A percentile compares a stretch with the other conserved stretches of the same genome.
phyloP scores from a whole-genome alignment of 352 stramenopile species.

The Globisporangium acanthophoron region DNA sequence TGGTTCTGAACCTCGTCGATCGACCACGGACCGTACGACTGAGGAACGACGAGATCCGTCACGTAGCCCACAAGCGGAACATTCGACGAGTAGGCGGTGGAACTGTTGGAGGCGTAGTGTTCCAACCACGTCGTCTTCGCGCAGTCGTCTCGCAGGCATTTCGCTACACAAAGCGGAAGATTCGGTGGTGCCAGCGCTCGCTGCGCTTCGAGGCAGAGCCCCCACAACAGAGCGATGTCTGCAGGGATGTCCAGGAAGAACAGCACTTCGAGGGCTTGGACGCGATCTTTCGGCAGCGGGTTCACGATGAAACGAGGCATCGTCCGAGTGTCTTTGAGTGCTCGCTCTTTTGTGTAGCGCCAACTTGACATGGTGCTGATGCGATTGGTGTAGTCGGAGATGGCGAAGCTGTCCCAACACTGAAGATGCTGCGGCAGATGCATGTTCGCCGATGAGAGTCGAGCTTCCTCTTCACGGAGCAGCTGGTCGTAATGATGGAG shows the following conservation, averaged over 20 bases:
- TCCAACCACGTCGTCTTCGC: constrained; percentile 17
- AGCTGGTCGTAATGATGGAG: neutral
- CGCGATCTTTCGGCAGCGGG: constrained; percentile 20
- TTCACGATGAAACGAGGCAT: constrained; percentile 26
- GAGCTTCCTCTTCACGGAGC: constrained; percentile 5
- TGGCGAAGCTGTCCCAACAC: neutral
- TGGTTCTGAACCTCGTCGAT: constrained; percentile 18
- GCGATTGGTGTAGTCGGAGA: neutral
- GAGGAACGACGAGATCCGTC: neutral
- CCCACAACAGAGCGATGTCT: constrained; percentile 28
- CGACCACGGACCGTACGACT: constrained; percentile 1
- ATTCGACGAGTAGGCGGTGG: neutral
- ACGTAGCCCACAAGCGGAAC: neutral
- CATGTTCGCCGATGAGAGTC: constrained; percentile 1
- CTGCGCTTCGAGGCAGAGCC: constrained; percentile 34
- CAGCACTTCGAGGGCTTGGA: constrained; percentile 25
- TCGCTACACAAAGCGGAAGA: neutral
- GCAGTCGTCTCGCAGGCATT: neutral
- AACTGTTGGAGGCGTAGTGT: constrained; percentile 13
- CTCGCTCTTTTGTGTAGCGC: constrained; percentile 4
- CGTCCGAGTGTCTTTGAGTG: constrained; percentile 6
- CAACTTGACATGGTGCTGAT: constrained; percentile 1
- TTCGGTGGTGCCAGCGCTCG: constrained; percentile 18
- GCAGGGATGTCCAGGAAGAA: constrained; percentile 38
- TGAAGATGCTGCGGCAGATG: neutral